phyloP scores from a whole-genome alignment of 73 alveolate species.

The Paramecium primaurelia region DNA sequence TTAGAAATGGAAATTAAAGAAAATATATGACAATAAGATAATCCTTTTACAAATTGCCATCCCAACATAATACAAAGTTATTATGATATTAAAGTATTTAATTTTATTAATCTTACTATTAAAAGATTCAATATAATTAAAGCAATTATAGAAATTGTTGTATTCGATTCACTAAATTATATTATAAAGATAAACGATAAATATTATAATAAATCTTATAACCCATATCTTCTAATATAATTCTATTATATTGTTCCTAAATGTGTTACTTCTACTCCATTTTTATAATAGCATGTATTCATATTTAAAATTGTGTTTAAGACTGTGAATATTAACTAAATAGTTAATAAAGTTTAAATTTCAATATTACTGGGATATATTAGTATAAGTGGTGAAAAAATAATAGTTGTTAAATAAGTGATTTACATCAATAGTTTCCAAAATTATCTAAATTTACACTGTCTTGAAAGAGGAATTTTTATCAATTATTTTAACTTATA shows the following conservation, averaged over 20 bases:
- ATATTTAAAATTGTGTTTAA: neutral
- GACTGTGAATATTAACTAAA: neutral
- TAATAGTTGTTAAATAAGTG: neutral
- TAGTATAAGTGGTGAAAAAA: neutral
- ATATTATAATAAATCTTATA: neutral
- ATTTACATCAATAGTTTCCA: neutral
- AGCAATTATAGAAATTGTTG: neutral
- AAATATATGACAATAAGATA: neutral
- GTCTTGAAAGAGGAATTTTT: neutral
- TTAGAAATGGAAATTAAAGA: neutral
- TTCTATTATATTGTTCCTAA: neutral
- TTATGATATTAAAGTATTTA: neutral
- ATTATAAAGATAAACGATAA: neutral
- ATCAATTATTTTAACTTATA: neutral
- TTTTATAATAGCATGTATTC: neutral
- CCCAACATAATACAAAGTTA: neutral
- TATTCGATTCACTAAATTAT: neutral
- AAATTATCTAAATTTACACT: neutral
- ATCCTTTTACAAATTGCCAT: neutral
- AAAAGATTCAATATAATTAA: neutral
- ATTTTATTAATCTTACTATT: neutral
- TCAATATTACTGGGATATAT: neutral
- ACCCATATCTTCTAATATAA: neutral
- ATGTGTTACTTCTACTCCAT: neutral
- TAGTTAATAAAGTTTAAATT: neutral